These are phyloP conservation scores for Gaultheria prostrata DNA, from an alignment of 148 eudicot genomes.

Conservation along the genomic window DNA sequence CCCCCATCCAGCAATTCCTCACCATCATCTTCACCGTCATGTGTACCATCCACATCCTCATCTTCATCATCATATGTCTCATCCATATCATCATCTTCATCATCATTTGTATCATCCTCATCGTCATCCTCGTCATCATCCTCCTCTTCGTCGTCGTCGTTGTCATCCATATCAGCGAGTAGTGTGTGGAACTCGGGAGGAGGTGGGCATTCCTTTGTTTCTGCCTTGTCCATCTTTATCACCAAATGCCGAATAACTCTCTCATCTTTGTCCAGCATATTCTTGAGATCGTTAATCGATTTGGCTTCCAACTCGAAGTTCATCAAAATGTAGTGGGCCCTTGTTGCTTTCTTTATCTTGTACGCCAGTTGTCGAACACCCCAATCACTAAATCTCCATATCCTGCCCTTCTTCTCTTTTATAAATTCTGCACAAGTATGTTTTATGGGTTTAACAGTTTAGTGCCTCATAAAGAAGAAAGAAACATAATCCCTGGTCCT, in stretches of 20 bases:
- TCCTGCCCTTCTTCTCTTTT: slow-evolving; percentile 78
- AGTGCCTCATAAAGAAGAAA: too few relatives aligned
- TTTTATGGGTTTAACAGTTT: not conserved
- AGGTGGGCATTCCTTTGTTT: slow-evolving; percentile 79
- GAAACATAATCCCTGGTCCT: too few relatives aligned
- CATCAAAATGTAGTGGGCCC: slow-evolving; percentile 89
- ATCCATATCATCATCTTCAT: slow-evolving; percentile 30
- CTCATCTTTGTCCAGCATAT: slow-evolving; percentile 78
- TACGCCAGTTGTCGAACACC: slow-evolving; percentile 86
- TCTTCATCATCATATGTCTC: not conserved
- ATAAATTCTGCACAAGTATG: slow-evolving; percentile 50
- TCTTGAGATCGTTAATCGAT: slow-evolving; percentile 79
- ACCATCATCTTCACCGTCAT: not conserved
- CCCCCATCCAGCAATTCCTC: slow-evolving; percentile 15
- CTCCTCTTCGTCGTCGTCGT: slow-evolving; percentile 48
- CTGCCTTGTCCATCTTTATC: slow-evolving; percentile 70
- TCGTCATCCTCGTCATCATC: slow-evolving; percentile 39
- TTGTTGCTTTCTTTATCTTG: slow-evolving; percentile 76
- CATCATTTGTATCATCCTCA: slow-evolving; percentile 24
- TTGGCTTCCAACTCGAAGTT: slow-evolving; percentile 77
- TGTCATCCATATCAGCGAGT: slow-evolving; percentile 50
- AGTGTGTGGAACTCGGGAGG: slow-evolving; percentile 74
- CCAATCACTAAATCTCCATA: slow-evolving; percentile 99
- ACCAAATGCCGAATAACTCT: slow-evolving; percentile 94
- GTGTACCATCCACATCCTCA: not conserved